Conservation (phyloP, 805 yeast genomes). For the Lipomyces kockii region DNA sequence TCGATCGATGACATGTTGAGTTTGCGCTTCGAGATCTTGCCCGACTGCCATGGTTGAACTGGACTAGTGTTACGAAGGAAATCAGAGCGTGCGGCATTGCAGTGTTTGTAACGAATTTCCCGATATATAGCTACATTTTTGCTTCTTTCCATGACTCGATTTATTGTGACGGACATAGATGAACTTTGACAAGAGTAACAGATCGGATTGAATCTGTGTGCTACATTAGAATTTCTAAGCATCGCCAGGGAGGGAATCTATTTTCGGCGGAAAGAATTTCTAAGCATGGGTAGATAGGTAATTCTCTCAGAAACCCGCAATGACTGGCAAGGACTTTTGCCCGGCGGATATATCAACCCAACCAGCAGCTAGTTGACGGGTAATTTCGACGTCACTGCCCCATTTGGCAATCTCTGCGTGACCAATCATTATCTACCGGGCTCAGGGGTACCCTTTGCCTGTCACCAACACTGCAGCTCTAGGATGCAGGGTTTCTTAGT, state of each 20-base stretch:
- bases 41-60: not conserved
- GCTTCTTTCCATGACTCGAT: not conserved
- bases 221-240: too few relatives aligned
- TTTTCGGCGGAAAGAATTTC: too few relatives aligned
- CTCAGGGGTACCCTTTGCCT: not conserved
- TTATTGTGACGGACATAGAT: not conserved
- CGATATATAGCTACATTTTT: not conserved
- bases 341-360: not conserved
- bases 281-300: too few relatives aligned
- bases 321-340: not conserved
- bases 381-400: not conserved
- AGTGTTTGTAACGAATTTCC: not conserved
- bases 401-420: constrained; percentile 4
- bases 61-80: not conserved
- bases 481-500: too few relatives aligned
- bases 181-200: not conserved
- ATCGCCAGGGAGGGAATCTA: too few relatives aligned
- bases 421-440: not conserved
- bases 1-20: not conserved
- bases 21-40: not conserved
- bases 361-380: not conserved
- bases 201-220: too few relatives aligned
- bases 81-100: not conserved
- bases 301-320: too few relatives aligned
- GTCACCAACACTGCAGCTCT: too few relatives aligned